Evolutionary conservation across 1,139 yeast genomes (phyloP), one percentile per base, ranked within the genome.

Genomic region (Pichia sp.): DNA sequence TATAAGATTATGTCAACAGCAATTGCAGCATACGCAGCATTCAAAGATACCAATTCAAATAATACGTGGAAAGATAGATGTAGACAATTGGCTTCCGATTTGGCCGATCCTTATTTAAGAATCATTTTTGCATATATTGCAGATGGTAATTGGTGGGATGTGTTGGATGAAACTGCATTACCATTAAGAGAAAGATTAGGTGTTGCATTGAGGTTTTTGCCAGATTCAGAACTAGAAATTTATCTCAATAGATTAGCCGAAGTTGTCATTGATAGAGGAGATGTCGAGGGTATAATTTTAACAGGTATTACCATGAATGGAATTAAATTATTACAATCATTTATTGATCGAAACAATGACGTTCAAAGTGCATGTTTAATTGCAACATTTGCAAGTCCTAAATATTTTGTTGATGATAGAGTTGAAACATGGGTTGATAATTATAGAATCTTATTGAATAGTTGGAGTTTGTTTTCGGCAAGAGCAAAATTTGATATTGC

Each of bases 131-230:
- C 97, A 0, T 93, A 84, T 61, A 85, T 93, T 52, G 90, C 97
- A 0, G 97, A 93, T 64, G 87, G 89, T 50, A 95, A 91, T 58
- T 93, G 98, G 98, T 84, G 93, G 83, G 98, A 89, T 65, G 96
- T 93, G 3, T 73, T 93, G 53, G 96, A 90, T 64, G 97, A 93
- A 62, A 83, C 85, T 39, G 85, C 96, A 1, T 74, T 93, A 46
- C 96, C 99, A 0, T 72, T 93, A 46, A 74, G 95, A 53, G 99
- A 93, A 64, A 73, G 96, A 58, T 70, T 93, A 16, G 97, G 97
- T 0, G 91, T 93, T 42, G 97, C 98, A 0, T 72, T 93, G 28
- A 72, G 97, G 48, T 91, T 88, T 62, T 72, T 93, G 36, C 80
- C 91, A 0, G 97, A 90, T 63, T 76, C 80, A 50, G 96, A 90